phyloP scores from a whole-genome alignment of 169 alveolate genomes.

The Plasmodium cynomolgi region DNA sequence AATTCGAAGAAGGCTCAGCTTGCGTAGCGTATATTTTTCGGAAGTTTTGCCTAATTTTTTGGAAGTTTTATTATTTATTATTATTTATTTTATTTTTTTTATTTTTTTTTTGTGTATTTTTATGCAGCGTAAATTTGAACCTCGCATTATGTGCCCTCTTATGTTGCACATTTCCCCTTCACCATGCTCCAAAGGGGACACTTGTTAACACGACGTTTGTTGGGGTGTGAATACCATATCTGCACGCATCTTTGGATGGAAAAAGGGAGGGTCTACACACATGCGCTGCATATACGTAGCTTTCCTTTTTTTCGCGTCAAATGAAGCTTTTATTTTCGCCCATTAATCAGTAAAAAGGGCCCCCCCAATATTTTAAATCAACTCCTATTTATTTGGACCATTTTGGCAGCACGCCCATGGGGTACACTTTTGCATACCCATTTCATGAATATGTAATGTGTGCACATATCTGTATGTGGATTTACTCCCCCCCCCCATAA shows the following conservation, averaged over 20 bases:
- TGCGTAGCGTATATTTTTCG: slow-evolving; percentile 5
- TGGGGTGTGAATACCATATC: background rate
- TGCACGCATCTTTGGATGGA: background rate
- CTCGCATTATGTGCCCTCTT: background rate
- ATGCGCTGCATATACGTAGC: background rate
- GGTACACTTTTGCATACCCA: background rate
- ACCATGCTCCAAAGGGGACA: background rate
- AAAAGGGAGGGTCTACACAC: background rate
- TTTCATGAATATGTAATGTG: background rate
- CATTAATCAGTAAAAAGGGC: background rate
- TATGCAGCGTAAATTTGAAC: background rate
- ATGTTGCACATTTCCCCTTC: background rate
- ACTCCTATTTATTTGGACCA: background rate
- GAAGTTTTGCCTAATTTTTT: background rate
- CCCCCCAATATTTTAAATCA: background rate
- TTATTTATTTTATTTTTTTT: no score
- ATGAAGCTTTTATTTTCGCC: background rate
- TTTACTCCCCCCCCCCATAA: background rate
- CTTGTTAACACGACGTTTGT: background rate
- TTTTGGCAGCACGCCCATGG: background rate
- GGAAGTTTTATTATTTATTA: no score
- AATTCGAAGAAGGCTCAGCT: slow-evolving; percentile 91
- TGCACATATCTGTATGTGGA: background rate
- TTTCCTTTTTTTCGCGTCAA: background rate
- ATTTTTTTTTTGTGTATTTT: background rate